phyloP scores from a whole-genome alignment of 1,139 yeast genomes.

The Geotrichum citri-aurantii region DNA sequence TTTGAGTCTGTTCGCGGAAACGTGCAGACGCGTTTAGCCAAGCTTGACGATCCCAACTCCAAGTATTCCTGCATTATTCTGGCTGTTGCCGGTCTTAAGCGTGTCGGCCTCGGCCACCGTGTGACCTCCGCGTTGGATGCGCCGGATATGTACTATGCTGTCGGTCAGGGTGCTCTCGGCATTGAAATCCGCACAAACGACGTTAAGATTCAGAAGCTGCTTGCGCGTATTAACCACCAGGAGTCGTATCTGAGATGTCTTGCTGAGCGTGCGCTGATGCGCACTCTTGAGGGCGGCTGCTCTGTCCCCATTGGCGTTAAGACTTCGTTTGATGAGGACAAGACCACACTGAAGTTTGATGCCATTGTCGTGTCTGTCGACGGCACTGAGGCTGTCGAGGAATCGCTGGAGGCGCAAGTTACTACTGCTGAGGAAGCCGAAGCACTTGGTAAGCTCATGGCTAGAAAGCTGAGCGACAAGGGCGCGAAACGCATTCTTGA shows the following conservation, averaged over 20 bases:
- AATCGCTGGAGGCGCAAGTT: slow-evolving; percentile 37
- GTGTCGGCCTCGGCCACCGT: slow-evolving; percentile 65
- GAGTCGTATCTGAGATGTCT: slow-evolving; percentile 69
- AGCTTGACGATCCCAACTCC: slow-evolving; percentile 66
- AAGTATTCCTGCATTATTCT: slow-evolving; percentile 71
- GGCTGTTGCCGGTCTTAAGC: slow-evolving; percentile 86
- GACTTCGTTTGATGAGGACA: slow-evolving; percentile 46
- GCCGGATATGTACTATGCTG: slow-evolving; percentile 93
- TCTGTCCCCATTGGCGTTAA: slow-evolving; percentile 94
- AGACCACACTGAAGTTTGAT: slow-evolving; percentile 43
- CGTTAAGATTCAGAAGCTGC: slow-evolving; percentile 48
- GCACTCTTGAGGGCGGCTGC: slow-evolving; percentile 93
- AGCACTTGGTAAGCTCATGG: slow-evolving; percentile 63
- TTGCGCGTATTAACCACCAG: slow-evolving; percentile 58
- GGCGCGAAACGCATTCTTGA: slow-evolving; percentile 86
- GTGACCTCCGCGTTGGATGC: slow-evolving; percentile 58
- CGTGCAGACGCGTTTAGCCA: slow-evolving; percentile 70
- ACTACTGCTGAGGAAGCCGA: slow-evolving; percentile 59
- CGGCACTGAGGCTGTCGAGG: slow-evolving; percentile 65
- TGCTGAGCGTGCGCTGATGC: slow-evolving; percentile 87
- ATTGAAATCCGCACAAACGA: slow-evolving; percentile 79
- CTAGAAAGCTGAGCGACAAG: slow-evolving; percentile 55
- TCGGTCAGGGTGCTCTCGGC: slow-evolving; percentile 97
- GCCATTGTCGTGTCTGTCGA: slow-evolving; percentile 84
- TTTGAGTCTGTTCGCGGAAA: slow-evolving; percentile 88